phyloP scores from a whole-genome alignment of 306 rosid species.

The Datisca glomerata region DNA sequence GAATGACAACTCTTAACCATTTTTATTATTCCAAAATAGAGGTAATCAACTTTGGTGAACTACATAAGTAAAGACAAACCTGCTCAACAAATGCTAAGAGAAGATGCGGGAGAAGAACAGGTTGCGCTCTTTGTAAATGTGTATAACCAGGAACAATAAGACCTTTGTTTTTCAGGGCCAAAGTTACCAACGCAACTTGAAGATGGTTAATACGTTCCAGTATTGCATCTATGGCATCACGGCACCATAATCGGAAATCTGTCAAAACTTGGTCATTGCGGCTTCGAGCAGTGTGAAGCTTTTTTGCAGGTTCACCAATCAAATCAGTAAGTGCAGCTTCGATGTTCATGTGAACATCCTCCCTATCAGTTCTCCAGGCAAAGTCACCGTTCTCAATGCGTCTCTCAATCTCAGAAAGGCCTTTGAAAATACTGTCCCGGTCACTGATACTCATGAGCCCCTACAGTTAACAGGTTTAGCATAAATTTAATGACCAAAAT shows the following conservation, averaged over 20 bases:
- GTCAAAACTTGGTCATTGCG: conserved; percentile 79
- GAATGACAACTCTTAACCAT: too few species aligned
- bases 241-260: conserved; percentile 80
- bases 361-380: conserved; percentile 85
- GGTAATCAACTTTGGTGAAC: too few species aligned
- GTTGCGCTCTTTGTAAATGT: conserved; percentile 89
- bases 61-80: conserved; percentile 28
- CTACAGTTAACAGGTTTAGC: conserved; percentile 23
- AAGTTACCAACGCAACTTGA: conserved; percentile 48
- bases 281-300: conserved; percentile 89
- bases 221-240: conserved; percentile 72
- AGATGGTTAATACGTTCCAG: conserved; percentile 34
- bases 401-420: conserved; percentile 57
- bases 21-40: too few species aligned
- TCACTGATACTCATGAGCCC: conserved; percentile 56
- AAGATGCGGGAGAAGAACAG: conserved; percentile 74
- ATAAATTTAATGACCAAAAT: too few species aligned
- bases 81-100: conserved; percentile 85
- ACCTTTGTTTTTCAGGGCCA: conserved; percentile 62
- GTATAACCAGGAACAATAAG: conserved; percentile 90
- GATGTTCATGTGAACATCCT: conserved; percentile 96
- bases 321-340: conserved; percentile 86
- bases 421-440: conserved; percentile 55
- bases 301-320: conserved; percentile 94
- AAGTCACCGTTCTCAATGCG: conserved; percentile 67